Conservation (phyloP, 495 filamentous ascomycete genomes). For the Letharia lupina region DNA sequence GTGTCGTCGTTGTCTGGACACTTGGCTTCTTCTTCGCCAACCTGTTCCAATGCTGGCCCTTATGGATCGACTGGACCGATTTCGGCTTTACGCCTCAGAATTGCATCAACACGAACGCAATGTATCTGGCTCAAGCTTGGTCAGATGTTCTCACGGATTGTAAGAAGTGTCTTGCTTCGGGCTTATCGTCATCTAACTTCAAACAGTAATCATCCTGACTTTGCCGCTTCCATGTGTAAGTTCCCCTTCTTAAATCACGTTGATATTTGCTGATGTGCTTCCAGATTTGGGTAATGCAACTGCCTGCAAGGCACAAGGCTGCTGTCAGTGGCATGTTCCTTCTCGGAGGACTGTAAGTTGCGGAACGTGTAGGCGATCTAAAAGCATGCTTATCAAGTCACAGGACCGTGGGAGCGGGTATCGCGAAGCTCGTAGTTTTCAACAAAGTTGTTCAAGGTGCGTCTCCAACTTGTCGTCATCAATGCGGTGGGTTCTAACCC, state of each 20-base stretch:
- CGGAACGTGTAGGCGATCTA: too few species aligned
- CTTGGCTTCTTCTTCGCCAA: constrained; percentile 4
- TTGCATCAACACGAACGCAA: background rate
- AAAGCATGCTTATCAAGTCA: background rate
- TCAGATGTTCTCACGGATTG: constrained; percentile 11
- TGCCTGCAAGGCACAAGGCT: background rate
- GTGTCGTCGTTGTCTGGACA: background rate
- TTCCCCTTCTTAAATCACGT: background rate
- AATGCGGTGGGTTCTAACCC: background rate
- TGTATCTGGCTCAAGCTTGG: constrained; percentile 8
- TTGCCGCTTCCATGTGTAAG: background rate
- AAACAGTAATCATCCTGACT: background rate
- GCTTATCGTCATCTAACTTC: background rate
- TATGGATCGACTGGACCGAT: background rate
- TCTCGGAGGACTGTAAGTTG: constrained; percentile 5
- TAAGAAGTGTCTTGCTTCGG: background rate
- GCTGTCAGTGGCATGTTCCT: background rate
- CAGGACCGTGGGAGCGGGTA: constrained; percentile 1
- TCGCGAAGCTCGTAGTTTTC: background rate
- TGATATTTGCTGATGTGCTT: background rate
- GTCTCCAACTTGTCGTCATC: background rate
- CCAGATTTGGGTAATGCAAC: constrained; percentile 7
- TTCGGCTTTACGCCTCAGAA: background rate
- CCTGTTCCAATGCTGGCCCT: constrained; percentile 4
- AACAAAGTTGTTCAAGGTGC: background rate